Evolutionary conservation across 208 protist genomes (phyloP), one percentile per base, ranked within the genome.

Genomic region (Angomonas deanei): DNA sequence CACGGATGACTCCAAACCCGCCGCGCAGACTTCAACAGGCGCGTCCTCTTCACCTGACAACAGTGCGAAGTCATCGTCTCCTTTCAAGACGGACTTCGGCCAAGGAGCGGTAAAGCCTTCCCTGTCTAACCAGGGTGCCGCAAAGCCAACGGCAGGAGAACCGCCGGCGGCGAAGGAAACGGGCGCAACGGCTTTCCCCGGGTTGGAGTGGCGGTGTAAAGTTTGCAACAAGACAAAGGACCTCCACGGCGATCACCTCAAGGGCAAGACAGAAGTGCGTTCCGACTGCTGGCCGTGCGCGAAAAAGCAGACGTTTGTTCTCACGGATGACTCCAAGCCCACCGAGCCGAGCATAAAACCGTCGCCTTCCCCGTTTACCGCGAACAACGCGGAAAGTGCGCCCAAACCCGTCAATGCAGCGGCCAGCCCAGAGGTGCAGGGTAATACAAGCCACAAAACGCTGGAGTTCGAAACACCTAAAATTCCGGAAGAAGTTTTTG

Each of bases 211-310:
- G 80, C 57, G 46, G 38, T 86, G 80, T 62, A 28, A 30, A 30
- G 57, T 63, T 6, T 86, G 80, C 63, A 2, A 50, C 38, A 86
- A 86, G 61, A 38, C 70, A 23, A 86, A 86, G 57, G 56, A 65
- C 13, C 64, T 86, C n/a, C 46, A 53, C 11, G 80, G 80, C 3
- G 6, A 49, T 1, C 80, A 86, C 54, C 66, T 86, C 3, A 24
- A 76, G 21, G 80, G 76, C 24, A 86, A 86, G 64, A 70, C 23
- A 1, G 68, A 60, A 1, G 74, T 86, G 24, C 72, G 80, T 19
- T 76, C 68, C 17, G 80, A 86, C 50, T 86, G 80, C 65, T 83
- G 76, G 80, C 73, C 76, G 33, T 86, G 80, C 61, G 80, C 59
- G 1, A 66, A 60, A 31, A 53, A 53, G 23, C 47, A 53, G 23